These are phyloP conservation scores for Boletellus deceptivus DNA, from an alignment of 1,284 basidiomycete genomes.

Conservation along the genomic window DNA sequence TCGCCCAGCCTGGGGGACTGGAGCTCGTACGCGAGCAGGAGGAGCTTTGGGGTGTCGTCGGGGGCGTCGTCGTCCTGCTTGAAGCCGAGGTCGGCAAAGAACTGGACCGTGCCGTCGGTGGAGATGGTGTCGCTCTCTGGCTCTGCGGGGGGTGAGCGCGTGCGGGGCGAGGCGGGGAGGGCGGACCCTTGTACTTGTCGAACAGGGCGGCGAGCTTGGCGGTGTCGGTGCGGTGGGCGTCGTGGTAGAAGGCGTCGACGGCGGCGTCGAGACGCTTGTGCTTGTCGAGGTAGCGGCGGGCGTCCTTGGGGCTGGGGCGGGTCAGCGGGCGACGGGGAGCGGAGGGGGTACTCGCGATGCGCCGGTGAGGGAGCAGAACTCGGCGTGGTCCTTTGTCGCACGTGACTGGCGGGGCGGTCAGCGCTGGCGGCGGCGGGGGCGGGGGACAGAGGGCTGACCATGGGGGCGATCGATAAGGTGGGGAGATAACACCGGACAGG, in stretches of 20 bases:
- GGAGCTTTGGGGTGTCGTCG: slow-evolving; percentile 69
- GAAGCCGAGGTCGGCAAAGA: slow-evolving; percentile 45
- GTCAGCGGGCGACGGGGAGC: slow-evolving; percentile 6
- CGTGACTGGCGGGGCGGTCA: slow-evolving; percentile 10
- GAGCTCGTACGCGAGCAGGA: slow-evolving; percentile 76
- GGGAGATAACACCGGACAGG: no score
- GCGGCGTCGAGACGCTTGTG: slow-evolving; percentile 72
- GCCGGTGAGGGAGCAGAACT: slow-evolving; percentile 67
- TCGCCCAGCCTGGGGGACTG: slow-evolving; percentile 72
- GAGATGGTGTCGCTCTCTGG: slow-evolving; percentile 58
- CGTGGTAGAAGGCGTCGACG: slow-evolving; percentile 72
- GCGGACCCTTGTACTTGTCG: slow-evolving; percentile 74
- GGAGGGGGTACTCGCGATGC: slow-evolving; percentile 53
- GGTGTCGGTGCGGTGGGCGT: slow-evolving; percentile 44
- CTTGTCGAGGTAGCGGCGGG: slow-evolving; percentile 70
- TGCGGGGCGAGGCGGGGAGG: no score
- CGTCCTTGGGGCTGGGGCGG: slow-evolving; percentile 48
- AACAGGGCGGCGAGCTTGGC: slow-evolving; percentile 66
- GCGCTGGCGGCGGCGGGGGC: background rate
- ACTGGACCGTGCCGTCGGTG: slow-evolving; percentile 71
- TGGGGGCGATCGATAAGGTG: background rate
- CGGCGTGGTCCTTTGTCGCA: slow-evolving; percentile 31
- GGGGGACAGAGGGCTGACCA: slow-evolving; percentile 7
- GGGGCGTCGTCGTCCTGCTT: slow-evolving; percentile 46
- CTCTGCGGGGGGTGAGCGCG: slow-evolving; percentile 38